Percentiles rank a stretch among this genome's conserved stretches.
Evolutionary conservation across 1,284 basidiomycete genomes (phyloP).

Genomic region (Cyathus olla): DNA sequence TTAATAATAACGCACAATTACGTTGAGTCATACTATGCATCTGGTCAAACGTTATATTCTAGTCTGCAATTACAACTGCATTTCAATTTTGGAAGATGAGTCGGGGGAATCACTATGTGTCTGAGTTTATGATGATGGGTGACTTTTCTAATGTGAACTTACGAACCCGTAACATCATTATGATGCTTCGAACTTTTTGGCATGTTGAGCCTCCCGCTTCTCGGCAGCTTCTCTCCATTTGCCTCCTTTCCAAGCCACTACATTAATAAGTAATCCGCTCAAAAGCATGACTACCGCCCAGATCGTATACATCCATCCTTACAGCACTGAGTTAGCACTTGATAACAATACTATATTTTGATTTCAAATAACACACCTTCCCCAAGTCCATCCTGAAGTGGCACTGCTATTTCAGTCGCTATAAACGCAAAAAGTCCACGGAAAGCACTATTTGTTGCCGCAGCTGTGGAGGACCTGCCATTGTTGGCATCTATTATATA

Average conservation of each 20-base stretch:
- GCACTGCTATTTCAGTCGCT: slow-evolving; percentile 76
- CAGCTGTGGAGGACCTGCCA: slow-evolving; percentile 78
- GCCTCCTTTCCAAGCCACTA: slow-evolving; percentile 60
- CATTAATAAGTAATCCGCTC: slow-evolving; percentile 61
- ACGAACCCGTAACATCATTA: neutral
- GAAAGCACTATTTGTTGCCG: slow-evolving; percentile 78
- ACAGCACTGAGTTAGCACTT: neutral
- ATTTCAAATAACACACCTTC: slow-evolving; percentile 39
- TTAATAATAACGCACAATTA: neutral
- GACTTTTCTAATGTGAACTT: neutral
- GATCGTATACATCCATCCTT: slow-evolving; percentile 81
- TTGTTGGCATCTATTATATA: slow-evolving; percentile 85
- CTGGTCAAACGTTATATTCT: too few species aligned
- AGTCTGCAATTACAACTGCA: too few species aligned
- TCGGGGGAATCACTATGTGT: neutral
- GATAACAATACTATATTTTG: neutral
- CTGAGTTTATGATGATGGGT: neutral
- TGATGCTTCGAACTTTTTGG: neutral
- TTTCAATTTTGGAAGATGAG: too few species aligned
- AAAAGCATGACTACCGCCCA: slow-evolving; percentile 73
- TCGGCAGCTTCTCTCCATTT: slow-evolving; percentile 56
- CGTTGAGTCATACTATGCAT: too few species aligned
- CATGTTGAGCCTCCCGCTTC: slow-evolving; percentile 31
- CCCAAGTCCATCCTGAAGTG: slow-evolving; percentile 63
- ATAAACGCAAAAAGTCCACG: slow-evolving; percentile 79